These are phyloP conservation scores for Acanthamoeba lugdunensis DNA, from an alignment of 208 protist species.

Conservation along the genomic window DNA sequence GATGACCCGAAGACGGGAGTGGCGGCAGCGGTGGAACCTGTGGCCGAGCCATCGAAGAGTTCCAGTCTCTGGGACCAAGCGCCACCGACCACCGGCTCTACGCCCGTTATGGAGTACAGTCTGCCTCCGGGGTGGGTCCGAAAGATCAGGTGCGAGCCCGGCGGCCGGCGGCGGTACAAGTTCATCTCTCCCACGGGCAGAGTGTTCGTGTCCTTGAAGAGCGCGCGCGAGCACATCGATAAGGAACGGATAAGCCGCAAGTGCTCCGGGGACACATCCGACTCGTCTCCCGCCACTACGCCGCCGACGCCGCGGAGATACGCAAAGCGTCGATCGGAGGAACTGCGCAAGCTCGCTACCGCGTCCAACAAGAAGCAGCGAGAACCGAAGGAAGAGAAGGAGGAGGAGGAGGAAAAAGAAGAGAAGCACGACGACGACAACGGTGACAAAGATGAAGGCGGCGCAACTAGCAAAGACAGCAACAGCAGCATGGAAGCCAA, in stretches of 20 bases:
- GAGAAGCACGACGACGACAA: not conserved
- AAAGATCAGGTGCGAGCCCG: not conserved
- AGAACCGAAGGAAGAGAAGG: not conserved
- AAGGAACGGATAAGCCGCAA: not conserved
- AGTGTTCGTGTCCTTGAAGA: not conserved
- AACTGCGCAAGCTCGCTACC: not conserved
- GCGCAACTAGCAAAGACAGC: not conserved
- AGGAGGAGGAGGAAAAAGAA: not conserved
- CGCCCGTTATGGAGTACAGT: not conserved
- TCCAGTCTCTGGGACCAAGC: not conserved
- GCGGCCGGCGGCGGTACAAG: not conserved
- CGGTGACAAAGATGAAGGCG: not conserved
- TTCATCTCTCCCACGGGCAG: not conserved
- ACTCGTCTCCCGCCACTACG: not conserved
- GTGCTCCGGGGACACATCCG: not conserved
- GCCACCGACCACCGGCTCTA: not conserved
- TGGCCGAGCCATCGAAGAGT: not conserved
- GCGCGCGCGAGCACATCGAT: not conserved
- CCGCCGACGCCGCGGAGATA: not conserved
- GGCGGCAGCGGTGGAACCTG: not conserved
- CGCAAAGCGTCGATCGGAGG: not conserved
- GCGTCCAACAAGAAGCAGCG: not conserved
- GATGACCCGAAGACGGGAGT: not conserved
- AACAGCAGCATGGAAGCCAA: not conserved
- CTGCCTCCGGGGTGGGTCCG: not conserved